Percentiles rank a stretch among this genome's conserved stretches.
These are phyloP conservation scores for Elsinoe batatas DNA, from an alignment of 2,329 filamentous ascomycete species.

Conservation along the genomic window DNA sequence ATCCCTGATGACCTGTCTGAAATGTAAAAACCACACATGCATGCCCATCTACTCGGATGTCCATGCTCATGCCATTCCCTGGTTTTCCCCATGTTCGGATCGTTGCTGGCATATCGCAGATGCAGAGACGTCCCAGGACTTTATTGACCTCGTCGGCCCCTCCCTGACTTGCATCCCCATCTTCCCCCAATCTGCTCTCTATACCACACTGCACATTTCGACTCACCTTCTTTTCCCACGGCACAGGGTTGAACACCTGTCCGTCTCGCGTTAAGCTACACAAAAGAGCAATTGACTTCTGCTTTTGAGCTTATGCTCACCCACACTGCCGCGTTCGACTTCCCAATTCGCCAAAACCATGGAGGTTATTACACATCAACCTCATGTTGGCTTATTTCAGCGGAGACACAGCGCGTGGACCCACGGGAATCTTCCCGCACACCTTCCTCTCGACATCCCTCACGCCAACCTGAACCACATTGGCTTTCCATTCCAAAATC, in stretches of 20 bases:
- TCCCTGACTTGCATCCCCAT: not conserved
- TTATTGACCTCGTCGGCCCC: conserved; percentile 1
- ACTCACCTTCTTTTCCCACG: too few species aligned
- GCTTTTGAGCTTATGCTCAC: not conserved
- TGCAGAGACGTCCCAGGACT: not conserved
- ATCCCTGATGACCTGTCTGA: conserved; percentile 12
- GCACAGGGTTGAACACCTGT: too few species aligned
- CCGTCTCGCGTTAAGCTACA: not conserved
- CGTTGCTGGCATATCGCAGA: not conserved
- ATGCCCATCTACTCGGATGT: not conserved
- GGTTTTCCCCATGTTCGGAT: not conserved
- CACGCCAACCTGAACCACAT: not conserved
- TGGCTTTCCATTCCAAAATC: not conserved
- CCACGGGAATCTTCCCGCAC: not conserved
- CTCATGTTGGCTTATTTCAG: conserved; percentile 10
- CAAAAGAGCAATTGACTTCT: not conserved
- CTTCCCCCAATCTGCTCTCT: not conserved
- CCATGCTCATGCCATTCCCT: conserved; percentile 9
- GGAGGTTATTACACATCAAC: conserved; percentile 13
- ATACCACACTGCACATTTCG: not conserved
- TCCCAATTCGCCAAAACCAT: not conserved
- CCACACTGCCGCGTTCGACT: not conserved
- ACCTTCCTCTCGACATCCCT: not conserved
- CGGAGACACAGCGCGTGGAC: not conserved
- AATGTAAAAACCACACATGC: not conserved